phyloP scores from a whole-genome alignment of 495 filamentous ascomycete species.

The Penicillium arizonense region DNA sequence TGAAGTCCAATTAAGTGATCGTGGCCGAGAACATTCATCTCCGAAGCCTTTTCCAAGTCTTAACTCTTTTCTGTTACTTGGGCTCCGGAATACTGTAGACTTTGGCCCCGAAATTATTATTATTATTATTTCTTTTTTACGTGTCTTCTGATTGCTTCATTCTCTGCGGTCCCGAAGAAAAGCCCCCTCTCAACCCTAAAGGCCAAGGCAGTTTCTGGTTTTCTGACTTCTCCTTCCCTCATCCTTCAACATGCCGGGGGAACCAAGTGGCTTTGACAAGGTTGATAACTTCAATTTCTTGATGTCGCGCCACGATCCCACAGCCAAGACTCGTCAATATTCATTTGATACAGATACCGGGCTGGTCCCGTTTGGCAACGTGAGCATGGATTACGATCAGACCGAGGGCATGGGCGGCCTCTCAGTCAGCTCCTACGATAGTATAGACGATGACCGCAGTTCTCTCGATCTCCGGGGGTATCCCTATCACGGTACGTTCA shows the following conservation, averaged over 20 bases:
- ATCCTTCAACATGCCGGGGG: slow-evolving; percentile 37
- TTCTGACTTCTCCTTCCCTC: slow-evolving; percentile 5
- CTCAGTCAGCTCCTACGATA: slow-evolving; percentile 51
- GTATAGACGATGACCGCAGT: slow-evolving; percentile 45
- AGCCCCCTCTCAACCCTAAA: slow-evolving; percentile 13
- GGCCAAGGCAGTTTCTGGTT: not conserved
- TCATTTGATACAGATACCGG: slow-evolving; percentile 44
- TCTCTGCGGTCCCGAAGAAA: slow-evolving; percentile 6
- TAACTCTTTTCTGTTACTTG: not conserved
- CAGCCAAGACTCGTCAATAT: slow-evolving; percentile 39
- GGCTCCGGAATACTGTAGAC: too few relatives aligned
- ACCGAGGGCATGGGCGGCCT: slow-evolving; percentile 48
- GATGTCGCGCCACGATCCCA: slow-evolving; percentile 38
- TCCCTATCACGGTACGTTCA: slow-evolving; percentile 44
- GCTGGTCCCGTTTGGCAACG: slow-evolving; percentile 35
- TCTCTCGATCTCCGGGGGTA: slow-evolving; percentile 45
- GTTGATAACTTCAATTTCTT: slow-evolving; percentile 47
- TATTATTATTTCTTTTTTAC: slow-evolving; percentile 15
- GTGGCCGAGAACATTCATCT: slow-evolving; percentile 8
- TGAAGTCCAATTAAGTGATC: not conserved
- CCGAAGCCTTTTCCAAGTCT: not conserved
- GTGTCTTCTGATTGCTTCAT: slow-evolving; percentile 10
- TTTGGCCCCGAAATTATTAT: too few relatives aligned
- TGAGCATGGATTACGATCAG: slow-evolving; percentile 47
- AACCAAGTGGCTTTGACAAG: slow-evolving; percentile 38